Evolutionary conservation across 441 rosid species (phyloP), one percentile per base, ranked within the genome.

Genomic region (Macaranga tanarius): DNA sequence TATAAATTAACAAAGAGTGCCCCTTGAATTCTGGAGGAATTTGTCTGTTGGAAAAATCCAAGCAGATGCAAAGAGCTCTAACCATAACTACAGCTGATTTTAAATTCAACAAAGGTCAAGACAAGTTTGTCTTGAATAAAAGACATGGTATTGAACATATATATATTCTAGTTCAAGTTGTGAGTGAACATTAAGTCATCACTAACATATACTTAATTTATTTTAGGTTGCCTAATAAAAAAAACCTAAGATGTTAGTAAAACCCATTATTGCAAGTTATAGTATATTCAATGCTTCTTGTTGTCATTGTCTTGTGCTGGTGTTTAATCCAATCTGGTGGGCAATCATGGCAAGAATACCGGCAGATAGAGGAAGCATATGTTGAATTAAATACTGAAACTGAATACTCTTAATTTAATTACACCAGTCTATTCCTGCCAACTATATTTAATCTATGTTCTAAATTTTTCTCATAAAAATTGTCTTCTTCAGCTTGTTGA

Each of bases 11-110:
- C 34, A 1, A 2, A 2, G 8, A 55, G 54, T 12, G 52, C 31
- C 28, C 54, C 83, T 67, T 57, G 73, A 75, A 58, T 64, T 62
- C 59, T 65, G 59, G 80, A 78, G 62, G 73, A 66, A 66, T 79
- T 80, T 79, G 78, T 77, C 79, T 51, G 44, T 25, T 48, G 58
- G 56, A 52, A 70, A 69, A 75, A 26, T 72, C 77, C 79, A 74
- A 76, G 68, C 5, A 72, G 75, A 70, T 70, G 12, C 28, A 62
- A 71, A 28, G 58, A 17, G 4, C 20, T 69, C 66, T 67, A 73
- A 20, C 48, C 45, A 45, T 69, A 67, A 57, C 73, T n/a, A 55
- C 60, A 20, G 17, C 10, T 38, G 44, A 73, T 31, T 50, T 26
- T 75, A 40, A 55, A 71, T 68, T 69, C 72, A 68, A 72, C 69